These are phyloP conservation scores for Aspergillus fumigatiaffinis DNA, from an alignment of 2,329 filamentous ascomycete species.

Conservation along the genomic window DNA sequence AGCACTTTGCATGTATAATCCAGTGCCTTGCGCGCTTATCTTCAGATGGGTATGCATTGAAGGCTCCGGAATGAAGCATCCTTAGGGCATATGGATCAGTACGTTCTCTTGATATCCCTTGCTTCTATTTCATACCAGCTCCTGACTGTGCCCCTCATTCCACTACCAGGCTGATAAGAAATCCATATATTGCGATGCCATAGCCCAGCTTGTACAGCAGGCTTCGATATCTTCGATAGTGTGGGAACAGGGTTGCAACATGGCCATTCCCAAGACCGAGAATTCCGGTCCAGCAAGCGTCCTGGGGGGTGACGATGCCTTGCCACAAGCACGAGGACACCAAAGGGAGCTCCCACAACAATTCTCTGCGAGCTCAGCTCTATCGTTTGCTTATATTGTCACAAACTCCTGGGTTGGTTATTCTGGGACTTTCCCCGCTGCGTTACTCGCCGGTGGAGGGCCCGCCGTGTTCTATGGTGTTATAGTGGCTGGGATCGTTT, in stretches of 20 bases:
- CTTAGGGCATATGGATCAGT: background rate
- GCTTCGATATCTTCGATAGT: background rate
- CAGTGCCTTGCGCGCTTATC: background rate
- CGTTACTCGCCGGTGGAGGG: constrained; percentile 21
- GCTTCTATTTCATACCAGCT: background rate
- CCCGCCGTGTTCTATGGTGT: constrained; percentile 21
- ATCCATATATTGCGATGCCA: background rate
- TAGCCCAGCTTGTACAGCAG: background rate
- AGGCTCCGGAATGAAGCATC: background rate
- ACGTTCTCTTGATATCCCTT: background rate
- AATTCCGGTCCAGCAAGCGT: background rate
- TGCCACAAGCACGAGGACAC: background rate
- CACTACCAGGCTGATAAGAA: background rate
- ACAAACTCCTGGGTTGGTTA: constrained; percentile 33
- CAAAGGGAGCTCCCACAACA: constrained; percentile 13
- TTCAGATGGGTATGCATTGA: background rate
- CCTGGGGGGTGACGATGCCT: background rate
- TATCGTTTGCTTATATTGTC: constrained; percentile 25
- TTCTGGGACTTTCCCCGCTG: constrained; percentile 15
- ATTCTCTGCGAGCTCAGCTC: constrained; percentile 18
- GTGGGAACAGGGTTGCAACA: background rate
- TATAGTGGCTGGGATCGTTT: constrained; percentile 19
- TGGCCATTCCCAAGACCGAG: background rate
- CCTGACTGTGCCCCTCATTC: background rate
- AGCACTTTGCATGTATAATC: no score